Base-by-base conservation (phyloP, 2,329 filamentous ascomycete genomes). In the Aspergillus sp. region DNA sequence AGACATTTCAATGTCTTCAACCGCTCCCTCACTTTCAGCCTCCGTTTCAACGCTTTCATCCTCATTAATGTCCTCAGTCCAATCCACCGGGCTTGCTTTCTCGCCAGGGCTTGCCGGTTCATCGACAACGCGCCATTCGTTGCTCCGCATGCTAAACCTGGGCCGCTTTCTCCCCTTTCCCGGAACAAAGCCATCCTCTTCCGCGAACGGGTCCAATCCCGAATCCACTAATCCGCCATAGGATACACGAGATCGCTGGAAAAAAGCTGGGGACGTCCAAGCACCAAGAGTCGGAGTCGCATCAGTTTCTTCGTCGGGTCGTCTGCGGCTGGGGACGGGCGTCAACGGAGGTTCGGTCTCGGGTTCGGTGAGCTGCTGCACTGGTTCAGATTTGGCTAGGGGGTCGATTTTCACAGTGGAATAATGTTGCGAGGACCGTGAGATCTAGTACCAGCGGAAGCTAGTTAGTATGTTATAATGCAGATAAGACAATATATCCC, bases 251-350 rank as follows among this genome's bases (percentile, higher is more conserved):
- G 80, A 77, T 45, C 84, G 77, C 63, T 86, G 90, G 19, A 88
- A 69, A 55, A 94, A 94, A 0, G 87, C 86, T 0, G 89, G 89
- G 2, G 88, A 94, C 4, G 79, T 73, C 70, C 82, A 93, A 54
- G 84, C 78, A 12, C 73, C 69, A 40, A 70, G 57, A 6, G 71
- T 71, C 41, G 70, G 10, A 32, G 29, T 29, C n/a, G 45, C n/a
- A 10, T 39, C 29, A 28, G 47, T 29, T 6, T 47, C 45, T 39
- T 47, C 30, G 19, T 19, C 19, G 10, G 27, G 28, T 33, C 39
- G n/a, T 48, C 56, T 33, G 48, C 56, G 32, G 49, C 48, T 45
- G 50, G 55, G 59, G 42, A 44, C 47, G 12, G 61, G 63, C 5
- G 63, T 59, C 40, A 57, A 46, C 10, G 55, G 56, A 33, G 50